phyloP scores from a whole-genome alignment of 176 grass and related monocot genomes.

The Dendrocalamus sinicus region DNA sequence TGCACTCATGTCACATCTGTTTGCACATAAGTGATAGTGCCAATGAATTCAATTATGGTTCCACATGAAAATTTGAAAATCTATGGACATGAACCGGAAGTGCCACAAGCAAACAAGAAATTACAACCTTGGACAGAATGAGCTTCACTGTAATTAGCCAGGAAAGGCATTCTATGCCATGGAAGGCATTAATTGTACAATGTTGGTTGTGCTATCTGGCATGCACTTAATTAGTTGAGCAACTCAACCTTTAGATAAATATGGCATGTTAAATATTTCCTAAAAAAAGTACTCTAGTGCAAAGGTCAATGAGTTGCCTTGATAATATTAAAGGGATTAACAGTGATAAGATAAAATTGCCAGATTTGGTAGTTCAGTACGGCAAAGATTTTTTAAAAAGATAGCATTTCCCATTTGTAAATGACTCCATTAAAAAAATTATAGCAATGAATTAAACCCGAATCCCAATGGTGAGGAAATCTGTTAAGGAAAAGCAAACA shows the following conservation, averaged over 20 bases:
- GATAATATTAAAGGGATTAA: not conserved
- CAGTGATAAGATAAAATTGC: not conserved
- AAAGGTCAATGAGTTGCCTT: not conserved
- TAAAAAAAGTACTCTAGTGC: not conserved
- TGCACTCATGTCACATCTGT: not conserved
- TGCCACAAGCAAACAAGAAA: constrained; percentile 20
- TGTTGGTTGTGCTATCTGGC: not conserved
- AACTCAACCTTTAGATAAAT: not conserved
- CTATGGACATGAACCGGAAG: not conserved
- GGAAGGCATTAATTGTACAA: not conserved
- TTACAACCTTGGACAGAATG: not conserved
- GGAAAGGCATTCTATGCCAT: not conserved
- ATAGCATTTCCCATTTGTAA: not conserved
- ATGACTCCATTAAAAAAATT: constrained; percentile 15
- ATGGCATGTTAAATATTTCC: not conserved
- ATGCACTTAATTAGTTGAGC: constrained; percentile 14
- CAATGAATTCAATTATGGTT: constrained; percentile 7
- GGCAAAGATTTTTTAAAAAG: not conserved
- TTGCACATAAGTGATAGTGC: constrained; percentile 22
- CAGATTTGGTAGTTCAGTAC: not conserved
- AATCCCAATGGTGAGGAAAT: constrained; percentile 19
- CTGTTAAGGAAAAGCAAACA: not conserved
- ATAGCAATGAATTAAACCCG: not conserved
- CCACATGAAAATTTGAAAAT: constrained; percentile 3
- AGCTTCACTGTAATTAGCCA: not conserved